These are phyloP conservation scores for Verticillium isaacii DNA, from an alignment of 2,329 filamentous ascomycete genomes.

Conservation along the genomic window DNA sequence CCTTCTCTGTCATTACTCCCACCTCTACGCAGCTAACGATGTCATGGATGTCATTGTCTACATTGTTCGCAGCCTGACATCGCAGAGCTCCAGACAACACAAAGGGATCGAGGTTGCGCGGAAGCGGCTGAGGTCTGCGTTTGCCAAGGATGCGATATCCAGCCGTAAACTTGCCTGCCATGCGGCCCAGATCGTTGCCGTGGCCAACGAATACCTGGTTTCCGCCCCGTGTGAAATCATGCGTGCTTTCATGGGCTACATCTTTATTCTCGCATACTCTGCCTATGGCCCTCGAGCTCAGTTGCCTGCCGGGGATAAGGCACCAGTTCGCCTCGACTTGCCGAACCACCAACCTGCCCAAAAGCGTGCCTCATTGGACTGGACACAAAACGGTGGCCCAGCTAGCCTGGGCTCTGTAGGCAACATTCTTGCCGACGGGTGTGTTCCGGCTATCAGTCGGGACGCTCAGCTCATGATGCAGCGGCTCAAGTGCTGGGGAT, in stretches of 20 bases:
- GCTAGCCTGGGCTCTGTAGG: conserved; percentile 17
- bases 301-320: neutral
- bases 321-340: conserved; percentile 14
- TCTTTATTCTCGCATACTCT: conserved; percentile 20
- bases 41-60: conserved; percentile 23
- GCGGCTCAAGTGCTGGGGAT: conserved; percentile 18
- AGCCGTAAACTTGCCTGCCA: conserved; percentile 21
- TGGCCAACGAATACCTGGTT: conserved; percentile 22
- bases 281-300: conserved; percentile 14
- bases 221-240: conserved; percentile 25
- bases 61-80: conserved; percentile 20
- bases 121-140: conserved; percentile 14
- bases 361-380: conserved; percentile 9
- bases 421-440: conserved; percentile 14
- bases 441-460: conserved; percentile 13
- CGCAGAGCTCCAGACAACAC: conserved; percentile 9
- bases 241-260: conserved; percentile 25
- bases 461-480: conserved; percentile 19
- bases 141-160: conserved; percentile 14
- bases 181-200: conserved; percentile 22
- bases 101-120: conserved; percentile 17
- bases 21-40: conserved; percentile 20
- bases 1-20: conserved; percentile 22
- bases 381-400: conserved; percentile 19
- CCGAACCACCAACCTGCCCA: conserved; percentile 9